Evolutionary conservation across 148 eudicot genomes (phyloP).

Genomic region (Heliamphora exappendiculata): DNA sequence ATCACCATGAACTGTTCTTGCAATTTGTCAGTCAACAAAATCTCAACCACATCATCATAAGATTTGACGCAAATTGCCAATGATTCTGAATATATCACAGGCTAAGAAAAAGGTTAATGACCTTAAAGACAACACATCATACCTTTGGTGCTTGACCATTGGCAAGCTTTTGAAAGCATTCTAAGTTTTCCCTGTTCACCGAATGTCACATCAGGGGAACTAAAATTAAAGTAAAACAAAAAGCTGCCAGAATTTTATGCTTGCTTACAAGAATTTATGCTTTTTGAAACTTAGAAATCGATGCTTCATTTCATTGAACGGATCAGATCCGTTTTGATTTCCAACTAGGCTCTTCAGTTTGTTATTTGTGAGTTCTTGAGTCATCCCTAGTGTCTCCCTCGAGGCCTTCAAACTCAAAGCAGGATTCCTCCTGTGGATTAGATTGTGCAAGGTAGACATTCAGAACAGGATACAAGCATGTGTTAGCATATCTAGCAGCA

Average conservation of each 20-base stretch:
- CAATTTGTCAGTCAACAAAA: slow-evolving; percentile 32
- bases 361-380: slow-evolving; percentile 29
- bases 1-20: slow-evolving; percentile 73
- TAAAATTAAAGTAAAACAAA: neutral
- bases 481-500: neutral
- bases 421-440: slow-evolving; percentile 33
- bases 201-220: slow-evolving; percentile 4
- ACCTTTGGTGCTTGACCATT: slow-evolving; percentile 78
- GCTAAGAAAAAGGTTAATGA: neutral
- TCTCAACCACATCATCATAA: slow-evolving; percentile 16
- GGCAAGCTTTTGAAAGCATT: slow-evolving; percentile 64
- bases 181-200: slow-evolving; percentile 52
- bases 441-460: slow-evolving; percentile 4
- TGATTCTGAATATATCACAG: neutral
- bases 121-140: neutral
- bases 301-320: slow-evolving; percentile 48
- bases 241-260: neutral
- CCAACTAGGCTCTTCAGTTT: slow-evolving; percentile 24
- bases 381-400: slow-evolving; percentile 26
- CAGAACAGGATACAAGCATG: slow-evolving; percentile 2
- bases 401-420: slow-evolving; percentile 49
- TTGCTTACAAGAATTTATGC: slow-evolving; percentile 69
- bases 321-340: slow-evolving; percentile 25
- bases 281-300: slow-evolving; percentile 71
- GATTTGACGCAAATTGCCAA: neutral